Percentiles rank a stretch among this genome's conserved stretches.
These are phyloP conservation scores for Pulveroboletus sp. DNA, from an alignment of 1,284 basidiomycete species.

Conservation along the genomic window DNA sequence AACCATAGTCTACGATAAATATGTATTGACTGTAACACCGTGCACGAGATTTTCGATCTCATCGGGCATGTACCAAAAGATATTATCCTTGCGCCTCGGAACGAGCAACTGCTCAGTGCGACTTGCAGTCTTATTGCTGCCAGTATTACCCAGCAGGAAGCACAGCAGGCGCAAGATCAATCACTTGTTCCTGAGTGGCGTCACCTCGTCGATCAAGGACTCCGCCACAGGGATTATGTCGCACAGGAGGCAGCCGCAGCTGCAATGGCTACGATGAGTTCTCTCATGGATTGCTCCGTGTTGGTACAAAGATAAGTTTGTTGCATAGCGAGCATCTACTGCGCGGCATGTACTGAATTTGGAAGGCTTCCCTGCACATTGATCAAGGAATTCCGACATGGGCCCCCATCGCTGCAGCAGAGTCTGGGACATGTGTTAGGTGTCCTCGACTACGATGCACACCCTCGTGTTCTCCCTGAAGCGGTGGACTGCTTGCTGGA, in stretches of 20 bases:
- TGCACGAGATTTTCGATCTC: conserved; percentile 55
- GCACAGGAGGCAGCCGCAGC: conserved; percentile 78
- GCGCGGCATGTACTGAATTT: conserved; percentile 24
- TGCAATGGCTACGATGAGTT: conserved; percentile 68
- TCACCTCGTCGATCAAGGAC: conserved; percentile 67
- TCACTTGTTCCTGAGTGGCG: conserved; percentile 62
- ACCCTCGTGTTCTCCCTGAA: conserved; percentile 52
- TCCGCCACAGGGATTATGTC: conserved; percentile 63
- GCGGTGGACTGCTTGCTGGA: conserved; percentile 62
- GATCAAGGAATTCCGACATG: conserved; percentile 63
- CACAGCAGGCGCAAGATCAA: conserved; percentile 39
- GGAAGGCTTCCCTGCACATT: conserved; percentile 46
- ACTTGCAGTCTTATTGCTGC: conserved; percentile 74
- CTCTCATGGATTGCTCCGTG: conserved; percentile 60
- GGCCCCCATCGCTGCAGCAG: conserved; percentile 66
- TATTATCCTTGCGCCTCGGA: conserved; percentile 66
- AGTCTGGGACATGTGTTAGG: conserved; percentile 80
- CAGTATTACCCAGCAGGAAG: conserved; percentile 60
- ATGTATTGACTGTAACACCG: background rate
- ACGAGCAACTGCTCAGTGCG: conserved; percentile 73
- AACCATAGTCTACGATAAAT: background rate
- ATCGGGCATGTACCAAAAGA: conserved; percentile 56
- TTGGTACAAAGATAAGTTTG: conserved; percentile 69
- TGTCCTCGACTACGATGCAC: conserved; percentile 61
- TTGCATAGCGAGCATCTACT: conserved; percentile 9